Percentiles rank a stretch among this genome's conserved stretches.
Conservation (phyloP, 2,329 filamentous ascomycete species). For the Calonectria crousiana region DNA sequence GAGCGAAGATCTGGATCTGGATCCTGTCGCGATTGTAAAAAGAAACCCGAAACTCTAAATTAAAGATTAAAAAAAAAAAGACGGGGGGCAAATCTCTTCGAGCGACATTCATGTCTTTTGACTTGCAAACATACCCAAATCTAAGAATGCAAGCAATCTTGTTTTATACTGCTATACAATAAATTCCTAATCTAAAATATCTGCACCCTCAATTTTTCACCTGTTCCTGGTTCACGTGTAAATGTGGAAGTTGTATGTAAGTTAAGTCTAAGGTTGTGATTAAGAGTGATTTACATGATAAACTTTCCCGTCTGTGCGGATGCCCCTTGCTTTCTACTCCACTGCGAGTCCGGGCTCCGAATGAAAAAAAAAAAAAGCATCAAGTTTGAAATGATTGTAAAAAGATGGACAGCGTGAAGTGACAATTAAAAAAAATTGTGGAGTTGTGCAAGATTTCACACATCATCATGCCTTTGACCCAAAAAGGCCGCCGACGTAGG, state of each 20-base stretch:
- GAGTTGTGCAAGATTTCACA: not conserved
- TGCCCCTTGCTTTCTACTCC: not conserved
- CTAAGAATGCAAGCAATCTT: slow-evolving; percentile 19
- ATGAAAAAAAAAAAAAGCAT: not conserved
- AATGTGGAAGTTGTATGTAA: not conserved
- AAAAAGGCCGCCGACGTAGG: slow-evolving; percentile 50
- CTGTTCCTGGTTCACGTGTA: not conserved
- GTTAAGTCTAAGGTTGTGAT: not conserved
- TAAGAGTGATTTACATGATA: not conserved
- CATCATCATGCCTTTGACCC: slow-evolving; percentile 29
- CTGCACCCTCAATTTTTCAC: not conserved
- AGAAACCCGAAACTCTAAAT: slow-evolving; percentile 2
- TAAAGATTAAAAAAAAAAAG: slow-evolving; percentile 12
- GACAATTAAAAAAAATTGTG: not conserved
- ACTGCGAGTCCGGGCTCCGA: not conserved
- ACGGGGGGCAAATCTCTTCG: slow-evolving; percentile 20
- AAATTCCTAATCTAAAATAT: slow-evolving; percentile 20
- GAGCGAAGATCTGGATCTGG: not conserved
- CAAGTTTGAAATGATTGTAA: not conserved
- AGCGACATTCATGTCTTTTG: slow-evolving; percentile 17
- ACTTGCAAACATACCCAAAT: slow-evolving; percentile 23
- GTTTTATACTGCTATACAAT: slow-evolving; percentile 16
- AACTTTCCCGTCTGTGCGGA: slow-evolving; percentile 6
- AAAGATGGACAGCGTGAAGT: not conserved
- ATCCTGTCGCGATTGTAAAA: not conserved